A percentile compares a stretch with the other conserved stretches of the same genome.
phyloP scores from a whole-genome alignment of 768 basidiomycete genomes.

The Leccinum uliginosum region DNA sequence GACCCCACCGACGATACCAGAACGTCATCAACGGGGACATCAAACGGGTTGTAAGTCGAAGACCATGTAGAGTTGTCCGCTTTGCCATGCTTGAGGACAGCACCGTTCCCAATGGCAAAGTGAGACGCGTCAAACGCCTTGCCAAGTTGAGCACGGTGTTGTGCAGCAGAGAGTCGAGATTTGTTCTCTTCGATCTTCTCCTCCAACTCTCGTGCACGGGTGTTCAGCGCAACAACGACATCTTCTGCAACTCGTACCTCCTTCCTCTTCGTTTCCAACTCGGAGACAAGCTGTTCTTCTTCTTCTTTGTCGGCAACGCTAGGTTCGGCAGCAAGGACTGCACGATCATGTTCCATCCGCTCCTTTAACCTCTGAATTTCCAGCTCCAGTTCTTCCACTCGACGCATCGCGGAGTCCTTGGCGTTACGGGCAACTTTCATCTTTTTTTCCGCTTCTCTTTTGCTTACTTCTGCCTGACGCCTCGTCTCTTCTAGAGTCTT shows the following conservation, averaged over 20 bases:
- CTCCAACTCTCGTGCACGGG: conserved; percentile 70
- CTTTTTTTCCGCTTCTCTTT: conserved; percentile 85
- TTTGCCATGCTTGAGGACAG: conserved; percentile 8
- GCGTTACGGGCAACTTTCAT: conserved; percentile 63
- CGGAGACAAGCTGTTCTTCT: conserved; percentile 41
- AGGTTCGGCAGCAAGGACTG: conserved; percentile 43
- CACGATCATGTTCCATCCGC: conserved; percentile 52
- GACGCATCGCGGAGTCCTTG: conserved; percentile 57
- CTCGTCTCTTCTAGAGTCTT: conserved; percentile 85
- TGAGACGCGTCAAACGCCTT: conserved; percentile 15
- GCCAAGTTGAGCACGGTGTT: conserved; percentile 52
- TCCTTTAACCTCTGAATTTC: conserved; percentile 56
- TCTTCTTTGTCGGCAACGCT: conserved; percentile 40
- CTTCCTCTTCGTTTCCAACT: conserved; percentile 51
- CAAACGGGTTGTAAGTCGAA: conserved; percentile 31
- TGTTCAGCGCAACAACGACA: conserved; percentile 54
- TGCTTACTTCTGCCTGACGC: conserved; percentile 73
- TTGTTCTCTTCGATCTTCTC: conserved; percentile 61
- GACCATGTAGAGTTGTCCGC: conserved; percentile 19
- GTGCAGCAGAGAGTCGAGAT: conserved; percentile 52
- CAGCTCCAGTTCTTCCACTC: conserved; percentile 55
- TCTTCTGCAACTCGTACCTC: conserved; percentile 63
- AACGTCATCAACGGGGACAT: conserved; percentile 20
- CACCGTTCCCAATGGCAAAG: conserved; percentile 3
- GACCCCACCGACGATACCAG: conserved; percentile 12